Base-by-base conservation (phyloP, 73 alveolate species). In the Paraurostyla sp. region DNA sequence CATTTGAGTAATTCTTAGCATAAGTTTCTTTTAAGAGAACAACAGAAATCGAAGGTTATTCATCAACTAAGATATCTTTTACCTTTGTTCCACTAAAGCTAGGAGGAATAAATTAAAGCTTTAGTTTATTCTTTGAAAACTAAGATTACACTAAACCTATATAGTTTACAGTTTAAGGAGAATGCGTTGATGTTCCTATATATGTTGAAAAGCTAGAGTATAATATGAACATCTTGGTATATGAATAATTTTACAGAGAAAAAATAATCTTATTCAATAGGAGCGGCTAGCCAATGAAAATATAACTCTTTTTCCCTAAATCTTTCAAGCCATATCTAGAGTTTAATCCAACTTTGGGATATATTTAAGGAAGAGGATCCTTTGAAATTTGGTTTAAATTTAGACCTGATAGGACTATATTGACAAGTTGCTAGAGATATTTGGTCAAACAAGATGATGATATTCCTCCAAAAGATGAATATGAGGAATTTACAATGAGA, bases 331-430 rank as follows among this genome's bases (percentile, higher is more conserved):
- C 91, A 11, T 97, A 92, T 76, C 82, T 97, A 22, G 99, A 97
- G 82, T 97, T 97, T 83, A 97, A 97, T 86, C 99, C 99, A 15
- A 94, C 98, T 49, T 92, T 97, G 0, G 99, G 99, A 11, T 97
- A 94, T 78, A 96, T 97, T 43, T 95, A 97, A 94, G 99, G 98
- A 41, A 90, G 88, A 51, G 91, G 96, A 23, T 93, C 94, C 54
- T 97, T 97, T 89, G 99, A 97, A 54, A 96, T 97, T 36, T 97
- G 99, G 99, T 80, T 94, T 35, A 96, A 97, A 88, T 94, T 97
- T 69, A 96, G 91, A 76, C 98, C 99, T 1, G 98, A 95, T 82
- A 92, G 96, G 54, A 86, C 96, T 15, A 89, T 94, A 15, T 51
- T 81, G 23, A 85, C 97, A 35, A 88, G 78, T 22, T 92, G 97